Evolutionary conservation across 768 basidiomycete genomes (phyloP).

Genomic region (Serendipita sp.): DNA sequence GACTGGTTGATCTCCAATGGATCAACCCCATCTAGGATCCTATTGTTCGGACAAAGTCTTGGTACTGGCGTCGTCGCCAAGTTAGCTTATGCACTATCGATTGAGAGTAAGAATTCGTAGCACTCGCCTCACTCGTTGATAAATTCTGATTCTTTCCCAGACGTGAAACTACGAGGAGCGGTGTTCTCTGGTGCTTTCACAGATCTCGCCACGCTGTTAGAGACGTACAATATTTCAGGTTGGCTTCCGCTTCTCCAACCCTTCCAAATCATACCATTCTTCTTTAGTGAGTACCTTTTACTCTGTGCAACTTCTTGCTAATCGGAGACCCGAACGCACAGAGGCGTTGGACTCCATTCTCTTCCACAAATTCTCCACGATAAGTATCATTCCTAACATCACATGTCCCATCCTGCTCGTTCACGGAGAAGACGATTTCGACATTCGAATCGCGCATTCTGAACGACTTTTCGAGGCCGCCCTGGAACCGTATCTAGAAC

Average conservation of each 20-base stretch:
- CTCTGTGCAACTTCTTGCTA: slow-evolving; percentile 6
- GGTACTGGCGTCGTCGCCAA: slow-evolving; percentile 62
- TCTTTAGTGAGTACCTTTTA: slow-evolving; percentile 36
- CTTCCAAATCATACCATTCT: slow-evolving; percentile 43
- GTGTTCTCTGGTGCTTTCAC: slow-evolving; percentile 45
- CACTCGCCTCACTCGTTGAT: too few species aligned
- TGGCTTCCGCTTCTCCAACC: slow-evolving; percentile 59
- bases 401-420: slow-evolving; percentile 53
- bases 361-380: slow-evolving; percentile 45
- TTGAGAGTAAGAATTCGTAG: slow-evolving; percentile 20
- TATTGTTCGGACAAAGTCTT: slow-evolving; percentile 75
- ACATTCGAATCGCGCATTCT: slow-evolving; percentile 60
- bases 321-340: slow-evolving; percentile 16
- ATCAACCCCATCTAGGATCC: slow-evolving; percentile 40
- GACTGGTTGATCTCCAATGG: slow-evolving; percentile 55
- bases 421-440: slow-evolving; percentile 59
- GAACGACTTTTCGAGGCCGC: slow-evolving; percentile 50
- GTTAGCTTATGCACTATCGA: slow-evolving; percentile 26
- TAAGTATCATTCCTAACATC: slow-evolving; percentile 44
- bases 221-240: slow-evolving; percentile 51
- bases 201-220: slow-evolving; percentile 41
- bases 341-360: slow-evolving; percentile 40
- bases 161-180: slow-evolving; percentile 26
- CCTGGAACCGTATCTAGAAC: slow-evolving; percentile 45
- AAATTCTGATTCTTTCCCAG: background rate